Evolutionary conservation across 805 yeast species (phyloP).

Genomic region (Ogataea trehaloabstinens): DNA sequence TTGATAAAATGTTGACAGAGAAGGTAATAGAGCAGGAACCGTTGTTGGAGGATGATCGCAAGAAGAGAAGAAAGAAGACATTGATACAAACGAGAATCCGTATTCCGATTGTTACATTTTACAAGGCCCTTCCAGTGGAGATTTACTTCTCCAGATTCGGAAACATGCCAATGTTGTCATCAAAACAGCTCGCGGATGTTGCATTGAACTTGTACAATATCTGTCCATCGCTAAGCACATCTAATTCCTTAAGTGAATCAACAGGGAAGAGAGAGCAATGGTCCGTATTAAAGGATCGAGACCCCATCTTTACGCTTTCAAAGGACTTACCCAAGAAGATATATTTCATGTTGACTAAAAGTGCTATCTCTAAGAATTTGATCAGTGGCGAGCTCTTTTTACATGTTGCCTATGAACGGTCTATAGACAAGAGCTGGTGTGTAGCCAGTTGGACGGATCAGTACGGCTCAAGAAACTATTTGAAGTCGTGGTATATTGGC

Average conservation of each 20-base stretch:
- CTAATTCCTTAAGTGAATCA: conserved; percentile 7
- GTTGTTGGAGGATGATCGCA: conserved; percentile 20
- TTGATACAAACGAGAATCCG: conserved; percentile 9
- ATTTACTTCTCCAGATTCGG: conserved; percentile 36
- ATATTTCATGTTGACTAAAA: conserved; percentile 41
- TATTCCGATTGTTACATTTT: conserved; percentile 22
- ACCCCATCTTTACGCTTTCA: conserved; percentile 38
- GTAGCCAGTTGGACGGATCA: conserved; percentile 90
- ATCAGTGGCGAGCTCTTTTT: conserved; percentile 70
- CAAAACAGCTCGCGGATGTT: conserved; percentile 38
- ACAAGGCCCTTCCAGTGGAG: conserved; percentile 42
- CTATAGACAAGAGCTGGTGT: conserved; percentile 80
- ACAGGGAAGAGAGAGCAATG: neutral
- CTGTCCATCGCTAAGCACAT: conserved; percentile 36
- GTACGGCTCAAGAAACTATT: conserved; percentile 58
- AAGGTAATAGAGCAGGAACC: conserved; percentile 15
- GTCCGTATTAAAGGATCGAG: conserved; percentile 24
- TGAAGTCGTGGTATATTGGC: conserved; percentile 60
- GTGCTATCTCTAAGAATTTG: conserved; percentile 35
- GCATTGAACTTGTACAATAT: conserved; percentile 58
- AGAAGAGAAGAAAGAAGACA: conserved; percentile 26
- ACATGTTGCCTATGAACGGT: conserved; percentile 83
- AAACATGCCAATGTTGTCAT: conserved; percentile 31
- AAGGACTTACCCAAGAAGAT: conserved; percentile 42
- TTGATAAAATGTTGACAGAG: conserved; percentile 36